Conservation (phyloP, 202 grass and related monocot genomes). For the Hordeum pubiflorum region DNA sequence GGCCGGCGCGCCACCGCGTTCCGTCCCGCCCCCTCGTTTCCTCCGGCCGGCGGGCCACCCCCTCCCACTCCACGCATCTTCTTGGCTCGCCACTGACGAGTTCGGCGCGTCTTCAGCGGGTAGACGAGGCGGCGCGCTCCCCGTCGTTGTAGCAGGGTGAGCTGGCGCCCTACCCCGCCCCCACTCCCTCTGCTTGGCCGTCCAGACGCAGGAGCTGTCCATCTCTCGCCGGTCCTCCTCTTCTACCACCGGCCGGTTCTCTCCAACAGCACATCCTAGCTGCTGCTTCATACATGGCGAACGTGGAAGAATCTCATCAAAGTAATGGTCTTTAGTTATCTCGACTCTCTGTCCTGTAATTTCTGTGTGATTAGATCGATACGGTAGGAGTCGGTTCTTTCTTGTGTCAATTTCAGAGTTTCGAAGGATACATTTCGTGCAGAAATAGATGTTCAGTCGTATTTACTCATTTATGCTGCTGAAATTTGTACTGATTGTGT, state of each 20-base stretch:
- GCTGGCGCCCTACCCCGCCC: neutral
- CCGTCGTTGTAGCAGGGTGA: neutral
- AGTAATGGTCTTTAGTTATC: no score
- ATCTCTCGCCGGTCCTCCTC: neutral
- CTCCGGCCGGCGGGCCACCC: neutral
- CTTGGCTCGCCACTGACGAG: neutral
- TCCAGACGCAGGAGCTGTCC: neutral
- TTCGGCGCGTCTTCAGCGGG: neutral
- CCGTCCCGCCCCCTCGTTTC: neutral
- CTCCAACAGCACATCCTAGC: neutral
- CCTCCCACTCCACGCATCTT: no score
- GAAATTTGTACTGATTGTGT: neutral
- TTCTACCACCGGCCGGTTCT: neutral
- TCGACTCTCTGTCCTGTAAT: no score
- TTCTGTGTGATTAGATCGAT: neutral
- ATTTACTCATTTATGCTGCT: neutral
- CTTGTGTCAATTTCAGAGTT: neutral
- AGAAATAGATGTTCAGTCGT: neutral
- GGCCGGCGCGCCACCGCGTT: neutral
- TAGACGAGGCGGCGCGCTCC: neutral
- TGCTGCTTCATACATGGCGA: neutral
- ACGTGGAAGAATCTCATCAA: neutral
- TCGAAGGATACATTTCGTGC: neutral
- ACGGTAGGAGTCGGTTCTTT: neutral
- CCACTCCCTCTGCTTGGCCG: neutral